Evolutionary conservation across 139 green algal genomes (phyloP).

Genomic region (Chlamydomonas sp.): DNA sequence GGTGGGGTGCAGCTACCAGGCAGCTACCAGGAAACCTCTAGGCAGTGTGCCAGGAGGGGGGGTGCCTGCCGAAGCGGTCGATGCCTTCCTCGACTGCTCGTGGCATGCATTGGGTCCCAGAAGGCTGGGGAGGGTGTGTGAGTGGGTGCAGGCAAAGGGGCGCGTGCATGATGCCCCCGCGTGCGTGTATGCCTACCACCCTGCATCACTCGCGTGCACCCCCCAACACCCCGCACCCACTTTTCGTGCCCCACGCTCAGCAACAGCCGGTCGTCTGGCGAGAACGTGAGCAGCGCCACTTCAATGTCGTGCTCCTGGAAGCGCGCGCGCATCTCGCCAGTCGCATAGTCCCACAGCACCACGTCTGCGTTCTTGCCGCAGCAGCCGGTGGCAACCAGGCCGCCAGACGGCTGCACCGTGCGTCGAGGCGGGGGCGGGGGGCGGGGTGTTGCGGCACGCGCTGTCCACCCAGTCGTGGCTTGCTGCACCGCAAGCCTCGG

Average conservation of each 20-base stretch:
- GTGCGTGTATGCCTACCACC: no score
- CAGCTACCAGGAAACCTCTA: no score
- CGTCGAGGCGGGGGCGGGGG: background rate
- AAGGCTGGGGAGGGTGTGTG: no score
- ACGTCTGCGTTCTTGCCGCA: conserved; percentile 40
- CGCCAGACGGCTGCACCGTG: conserved; percentile 21
- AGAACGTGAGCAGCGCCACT: conserved; percentile 34
- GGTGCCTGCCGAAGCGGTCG: no score
- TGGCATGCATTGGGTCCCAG: no score
- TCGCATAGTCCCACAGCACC: conserved; percentile 36
- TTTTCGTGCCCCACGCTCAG: conserved; percentile 22
- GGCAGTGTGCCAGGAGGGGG: no score
- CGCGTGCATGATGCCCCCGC: no score
- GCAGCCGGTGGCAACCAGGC: conserved; percentile 31
- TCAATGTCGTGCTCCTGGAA: conserved; percentile 52
- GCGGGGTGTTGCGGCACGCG: background rate
- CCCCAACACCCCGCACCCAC: background rate
- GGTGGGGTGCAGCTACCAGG: no score
- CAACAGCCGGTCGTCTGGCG: conserved; percentile 39
- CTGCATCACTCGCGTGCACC: background rate
- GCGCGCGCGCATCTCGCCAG: background rate
- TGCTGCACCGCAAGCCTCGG: no score
- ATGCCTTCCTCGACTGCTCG: no score
- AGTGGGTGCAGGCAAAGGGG: no score
- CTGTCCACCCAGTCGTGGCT: no score